A percentile compares a stretch with the other conserved stretches of the same genome.
These are phyloP conservation scores for Trypethelium eluteriae DNA, from an alignment of 495 filamentous ascomycete species.

Conservation along the genomic window DNA sequence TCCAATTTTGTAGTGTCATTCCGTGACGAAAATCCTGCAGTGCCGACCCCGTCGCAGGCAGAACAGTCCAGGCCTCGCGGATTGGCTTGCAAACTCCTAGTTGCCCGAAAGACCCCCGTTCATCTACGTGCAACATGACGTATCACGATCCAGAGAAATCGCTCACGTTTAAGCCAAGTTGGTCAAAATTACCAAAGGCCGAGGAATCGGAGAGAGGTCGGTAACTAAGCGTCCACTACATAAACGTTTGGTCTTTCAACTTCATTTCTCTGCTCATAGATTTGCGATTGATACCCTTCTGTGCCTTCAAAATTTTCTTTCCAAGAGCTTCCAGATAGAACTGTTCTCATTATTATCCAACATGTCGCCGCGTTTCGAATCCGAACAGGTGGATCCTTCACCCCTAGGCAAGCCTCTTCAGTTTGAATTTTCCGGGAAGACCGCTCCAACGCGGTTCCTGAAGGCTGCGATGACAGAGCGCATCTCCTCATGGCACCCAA, in stretches of 20 bases:
- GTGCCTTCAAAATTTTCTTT: not conserved
- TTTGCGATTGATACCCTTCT: not conserved
- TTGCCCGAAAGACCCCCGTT: not conserved
- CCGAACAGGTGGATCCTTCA: constrained; percentile 37
- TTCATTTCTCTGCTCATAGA: not conserved
- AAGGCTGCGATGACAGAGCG: constrained; percentile 60
- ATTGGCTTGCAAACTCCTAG: not conserved
- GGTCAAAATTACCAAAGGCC: not conserved
- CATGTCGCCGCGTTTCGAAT: constrained; percentile 25
- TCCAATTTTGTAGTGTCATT: constrained; percentile 5
- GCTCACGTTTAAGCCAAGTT: not conserved
- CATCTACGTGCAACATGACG: not conserved
- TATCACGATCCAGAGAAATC: not conserved
- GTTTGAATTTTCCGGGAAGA: constrained; percentile 50
- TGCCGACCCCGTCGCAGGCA: not conserved
- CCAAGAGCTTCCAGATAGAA: not conserved
- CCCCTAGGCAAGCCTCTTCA: constrained; percentile 49
- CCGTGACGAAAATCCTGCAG: not conserved
- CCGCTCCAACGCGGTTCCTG: constrained; percentile 52
- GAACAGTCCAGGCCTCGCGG: not conserved
- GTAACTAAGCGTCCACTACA: not conserved
- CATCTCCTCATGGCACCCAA: constrained; percentile 49
- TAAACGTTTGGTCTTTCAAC: not conserved
- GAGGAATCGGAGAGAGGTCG: not conserved
- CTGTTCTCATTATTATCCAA: not conserved